phyloP scores from a whole-genome alignment of 495 filamentous ascomycete species.

The Daldinia childiae region DNA sequence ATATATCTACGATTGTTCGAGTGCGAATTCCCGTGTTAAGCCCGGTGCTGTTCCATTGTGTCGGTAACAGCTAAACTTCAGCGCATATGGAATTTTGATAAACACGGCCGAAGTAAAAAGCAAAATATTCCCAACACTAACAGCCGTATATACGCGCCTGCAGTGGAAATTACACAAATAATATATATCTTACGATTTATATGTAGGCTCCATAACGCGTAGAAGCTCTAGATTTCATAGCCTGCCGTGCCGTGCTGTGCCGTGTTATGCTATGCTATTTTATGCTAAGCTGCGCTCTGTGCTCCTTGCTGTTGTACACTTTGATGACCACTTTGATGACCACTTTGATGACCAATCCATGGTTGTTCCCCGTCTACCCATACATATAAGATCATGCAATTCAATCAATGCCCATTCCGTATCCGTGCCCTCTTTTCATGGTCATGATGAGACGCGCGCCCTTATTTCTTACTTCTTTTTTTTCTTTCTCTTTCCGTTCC shows the following conservation, averaged over 20 bases:
- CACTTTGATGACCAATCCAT: conserved; percentile 4
- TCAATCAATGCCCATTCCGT: neutral
- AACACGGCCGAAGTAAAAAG: neutral
- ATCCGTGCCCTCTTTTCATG: neutral
- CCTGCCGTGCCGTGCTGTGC: conserved; percentile 8
- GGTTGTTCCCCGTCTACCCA: conserved; percentile 2
- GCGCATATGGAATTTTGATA: neutral
- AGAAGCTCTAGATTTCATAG: conserved; percentile 17
- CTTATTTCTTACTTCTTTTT: neutral
- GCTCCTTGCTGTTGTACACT: conserved; percentile 18
- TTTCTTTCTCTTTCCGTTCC: neutral
- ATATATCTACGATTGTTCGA: conserved; percentile 4
- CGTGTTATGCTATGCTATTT: conserved; percentile 11
- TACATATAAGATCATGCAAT: conserved; percentile 8
- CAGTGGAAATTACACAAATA: neutral
- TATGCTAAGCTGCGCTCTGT: conserved; percentile 8
- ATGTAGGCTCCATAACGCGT: neutral
- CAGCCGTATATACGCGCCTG: neutral
- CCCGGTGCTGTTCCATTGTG: conserved; percentile 7
- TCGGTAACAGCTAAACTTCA: conserved; percentile 10
- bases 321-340: neutral
- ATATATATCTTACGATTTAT: neutral
- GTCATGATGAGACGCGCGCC: neutral
- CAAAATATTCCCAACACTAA: neutral
- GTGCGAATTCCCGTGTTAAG: neutral